Conservation (phyloP, 306 rosid species). For the Luffa acutangula region DNA sequence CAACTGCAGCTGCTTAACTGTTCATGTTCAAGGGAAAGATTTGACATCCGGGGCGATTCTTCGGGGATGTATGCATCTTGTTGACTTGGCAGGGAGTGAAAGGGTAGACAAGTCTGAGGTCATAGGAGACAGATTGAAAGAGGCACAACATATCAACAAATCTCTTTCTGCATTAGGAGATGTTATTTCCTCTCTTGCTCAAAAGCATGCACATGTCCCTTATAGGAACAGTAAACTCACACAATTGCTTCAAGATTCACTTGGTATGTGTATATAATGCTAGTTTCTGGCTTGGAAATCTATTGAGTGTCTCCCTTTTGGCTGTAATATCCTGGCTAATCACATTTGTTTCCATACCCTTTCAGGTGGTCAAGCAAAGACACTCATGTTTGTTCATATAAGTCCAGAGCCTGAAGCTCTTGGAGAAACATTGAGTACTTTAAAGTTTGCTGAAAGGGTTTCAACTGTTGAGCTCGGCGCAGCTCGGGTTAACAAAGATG, state of each 20-base stretch:
- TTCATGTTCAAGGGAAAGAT: conserved; percentile 90
- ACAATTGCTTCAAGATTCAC: conserved; percentile 91
- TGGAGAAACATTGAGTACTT: conserved; percentile 86
- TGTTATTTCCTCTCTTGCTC: conserved; percentile 86
- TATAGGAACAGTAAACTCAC: conserved; percentile 95
- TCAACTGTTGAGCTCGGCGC: conserved; percentile 84
- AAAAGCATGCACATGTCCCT: conserved; percentile 81
- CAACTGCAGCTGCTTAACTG: conserved; percentile 76
- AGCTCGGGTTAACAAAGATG: conserved; percentile 63
- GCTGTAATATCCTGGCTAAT: neutral
- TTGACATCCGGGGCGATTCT: conserved; percentile 48
- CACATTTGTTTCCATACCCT: neutral
- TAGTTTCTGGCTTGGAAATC: neutral
- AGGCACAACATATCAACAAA: conserved; percentile 94
- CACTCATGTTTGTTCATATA: conserved; percentile 89
- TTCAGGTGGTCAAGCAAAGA: conserved; percentile 88
- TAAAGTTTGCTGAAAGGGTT: conserved; percentile 91
- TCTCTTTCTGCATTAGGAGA: conserved; percentile 97
- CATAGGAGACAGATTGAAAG: conserved; percentile 88
- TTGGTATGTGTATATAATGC: conserved; percentile 33
- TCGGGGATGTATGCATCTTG: conserved; percentile 87
- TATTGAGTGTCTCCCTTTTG: neutral
- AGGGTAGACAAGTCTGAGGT: conserved; percentile 93
- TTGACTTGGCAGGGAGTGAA: conserved; percentile 98
- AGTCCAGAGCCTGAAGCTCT: conserved; percentile 81